phyloP scores from a whole-genome alignment of 2,329 filamentous ascomycete species.

The Colletotrichum sp. region DNA sequence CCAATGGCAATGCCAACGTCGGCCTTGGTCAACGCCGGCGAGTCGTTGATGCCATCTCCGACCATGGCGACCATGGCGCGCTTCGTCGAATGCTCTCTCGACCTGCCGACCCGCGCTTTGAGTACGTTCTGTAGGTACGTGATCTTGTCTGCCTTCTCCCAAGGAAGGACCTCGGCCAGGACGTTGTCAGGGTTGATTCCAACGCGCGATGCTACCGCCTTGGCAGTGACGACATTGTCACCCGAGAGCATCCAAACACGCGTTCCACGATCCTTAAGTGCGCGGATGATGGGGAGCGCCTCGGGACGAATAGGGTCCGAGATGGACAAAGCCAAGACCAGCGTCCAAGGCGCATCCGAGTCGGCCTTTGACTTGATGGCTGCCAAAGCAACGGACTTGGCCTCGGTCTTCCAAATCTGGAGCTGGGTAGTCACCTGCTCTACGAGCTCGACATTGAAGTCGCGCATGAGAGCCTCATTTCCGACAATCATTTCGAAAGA shows the following conservation, averaged over 20 bases:
- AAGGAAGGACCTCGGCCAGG: constrained; percentile 85
- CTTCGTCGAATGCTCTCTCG: constrained; percentile 29
- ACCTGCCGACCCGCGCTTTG: constrained; percentile 33
- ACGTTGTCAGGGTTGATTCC: constrained; percentile 78
- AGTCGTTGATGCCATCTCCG: constrained; percentile 89
- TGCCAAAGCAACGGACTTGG: constrained; percentile 68
- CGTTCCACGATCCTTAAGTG: constrained; percentile 69
- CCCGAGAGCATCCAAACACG: constrained; percentile 93
- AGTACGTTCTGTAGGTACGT: constrained; percentile 63
- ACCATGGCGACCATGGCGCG: constrained; percentile 77
- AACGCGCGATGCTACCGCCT: constrained; percentile 76
- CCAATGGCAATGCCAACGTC: constrained; percentile 87
- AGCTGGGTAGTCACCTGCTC: constrained; percentile 39
- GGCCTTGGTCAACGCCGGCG: constrained; percentile 78
- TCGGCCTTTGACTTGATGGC: constrained; percentile 42
- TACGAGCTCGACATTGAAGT: constrained; percentile 47
- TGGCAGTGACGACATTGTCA: constrained; percentile 85
- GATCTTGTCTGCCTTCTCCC: constrained; percentile 79
- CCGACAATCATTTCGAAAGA: constrained; percentile 66
- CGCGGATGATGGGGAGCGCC: constrained; percentile 66
- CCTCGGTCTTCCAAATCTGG: constrained; percentile 63
- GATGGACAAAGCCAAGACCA: constrained; percentile 74
- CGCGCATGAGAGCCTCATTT: constrained; percentile 72
- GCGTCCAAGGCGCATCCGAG: constrained; percentile 41
- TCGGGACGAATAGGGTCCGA: constrained; percentile 83